Percentiles rank a stretch among this genome's conserved stretches.
Conservation (phyloP, 768 basidiomycete species). For the Suillus occidentalis region DNA sequence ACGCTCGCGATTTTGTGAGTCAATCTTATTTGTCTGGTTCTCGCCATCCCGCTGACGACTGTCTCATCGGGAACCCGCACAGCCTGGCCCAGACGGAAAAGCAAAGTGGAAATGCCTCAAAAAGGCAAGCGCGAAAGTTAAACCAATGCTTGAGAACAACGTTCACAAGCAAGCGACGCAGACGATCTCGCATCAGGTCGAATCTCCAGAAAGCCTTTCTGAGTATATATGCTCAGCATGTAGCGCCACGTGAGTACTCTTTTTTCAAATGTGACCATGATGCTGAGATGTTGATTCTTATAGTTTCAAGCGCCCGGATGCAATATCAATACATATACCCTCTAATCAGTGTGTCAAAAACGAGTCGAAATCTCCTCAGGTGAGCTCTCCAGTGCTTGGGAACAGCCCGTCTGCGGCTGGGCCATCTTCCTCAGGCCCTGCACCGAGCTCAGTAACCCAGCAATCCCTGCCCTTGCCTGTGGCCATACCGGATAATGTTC, state of each 20-base stretch:
- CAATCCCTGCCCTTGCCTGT: not conserved
- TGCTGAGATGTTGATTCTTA: not conserved
- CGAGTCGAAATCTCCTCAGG: not conserved
- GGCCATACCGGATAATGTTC: not conserved
- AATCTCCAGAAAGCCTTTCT: not conserved
- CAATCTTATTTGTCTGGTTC: not conserved
- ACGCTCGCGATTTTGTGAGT: not conserved
- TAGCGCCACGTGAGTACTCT: not conserved
- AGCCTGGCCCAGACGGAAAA: not conserved
- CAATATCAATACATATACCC: not conserved
- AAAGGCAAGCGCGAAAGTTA: rapidly evolving
- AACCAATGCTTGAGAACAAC: not conserved
- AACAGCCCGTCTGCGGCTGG: too few relatives aligned
- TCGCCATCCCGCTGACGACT: not conserved
- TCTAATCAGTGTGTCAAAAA: not conserved
- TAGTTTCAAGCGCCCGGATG: not conserved
- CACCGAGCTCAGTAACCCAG: not conserved
- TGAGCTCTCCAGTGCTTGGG: not conserved
- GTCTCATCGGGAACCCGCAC: not conserved
- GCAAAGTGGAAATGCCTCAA: not conserved
- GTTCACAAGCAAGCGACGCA: not conserved
- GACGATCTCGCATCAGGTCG: not conserved
- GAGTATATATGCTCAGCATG: not conserved
- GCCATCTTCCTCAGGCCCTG: not conserved
- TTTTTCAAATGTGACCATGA: not conserved